phyloP scores from a whole-genome alignment of 169 alveolate species.

The Toxoplasma gondii region DNA sequence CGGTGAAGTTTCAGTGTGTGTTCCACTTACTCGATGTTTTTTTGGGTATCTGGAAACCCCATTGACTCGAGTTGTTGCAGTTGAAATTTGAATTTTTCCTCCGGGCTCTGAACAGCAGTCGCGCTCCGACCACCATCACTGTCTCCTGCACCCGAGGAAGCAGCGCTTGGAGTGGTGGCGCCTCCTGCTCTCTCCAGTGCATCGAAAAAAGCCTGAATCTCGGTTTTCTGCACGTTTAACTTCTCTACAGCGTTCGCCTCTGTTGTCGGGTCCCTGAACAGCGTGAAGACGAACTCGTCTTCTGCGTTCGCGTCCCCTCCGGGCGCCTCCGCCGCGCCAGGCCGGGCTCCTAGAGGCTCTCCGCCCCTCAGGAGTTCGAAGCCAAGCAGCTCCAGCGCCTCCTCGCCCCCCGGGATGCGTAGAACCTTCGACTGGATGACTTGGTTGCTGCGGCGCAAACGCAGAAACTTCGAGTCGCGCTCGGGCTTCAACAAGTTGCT shows the following conservation, averaged over 20 bases:
- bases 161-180: neutral
- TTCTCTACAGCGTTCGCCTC: neutral
- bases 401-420: slow-evolving; percentile 16
- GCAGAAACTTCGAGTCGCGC: slow-evolving; percentile 17
- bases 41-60: slow-evolving; percentile 48
- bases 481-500: neutral
- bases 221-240: neutral
- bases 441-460: neutral
- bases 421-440: neutral
- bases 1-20: neutral
- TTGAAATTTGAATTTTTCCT: slow-evolving; percentile 25
- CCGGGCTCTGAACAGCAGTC: slow-evolving; percentile 3
- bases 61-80: slow-evolving; percentile 50
- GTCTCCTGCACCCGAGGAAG: neutral
- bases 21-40: slow-evolving; percentile 42
- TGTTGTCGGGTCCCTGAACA: neutral
- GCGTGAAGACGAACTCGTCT: neutral
- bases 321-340: neutral
- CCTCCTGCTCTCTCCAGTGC: neutral
- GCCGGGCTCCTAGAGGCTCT: neutral
- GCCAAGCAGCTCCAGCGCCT: slow-evolving; percentile 9
- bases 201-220: neutral
- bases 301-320: neutral
- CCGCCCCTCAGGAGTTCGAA: neutral
- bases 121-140: neutral